A percentile compares a stretch with the other conserved stretches of the same genome.
Conservation (phyloP, 2,329 filamentous ascomycete species). For the Aspergillus sojae region DNA sequence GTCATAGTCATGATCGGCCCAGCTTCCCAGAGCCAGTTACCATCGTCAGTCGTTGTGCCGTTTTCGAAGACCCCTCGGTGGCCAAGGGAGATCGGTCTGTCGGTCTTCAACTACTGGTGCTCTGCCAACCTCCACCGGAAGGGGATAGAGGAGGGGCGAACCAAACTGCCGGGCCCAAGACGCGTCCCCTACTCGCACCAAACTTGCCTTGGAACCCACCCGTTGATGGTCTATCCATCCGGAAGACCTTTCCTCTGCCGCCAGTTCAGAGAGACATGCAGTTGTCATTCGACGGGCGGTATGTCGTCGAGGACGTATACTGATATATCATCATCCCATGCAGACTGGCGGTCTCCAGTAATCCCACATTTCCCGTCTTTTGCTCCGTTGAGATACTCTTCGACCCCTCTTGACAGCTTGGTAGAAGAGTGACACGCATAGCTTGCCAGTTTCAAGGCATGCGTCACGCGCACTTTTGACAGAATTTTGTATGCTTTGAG, state of each 20-base stretch:
- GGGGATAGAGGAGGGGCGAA: constrained; percentile 28
- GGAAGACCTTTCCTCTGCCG: constrained; percentile 21
- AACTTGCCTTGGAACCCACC: not conserved
- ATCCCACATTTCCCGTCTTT: constrained; percentile 9
- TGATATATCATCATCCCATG: constrained; percentile 31
- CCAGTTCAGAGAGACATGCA: constrained; percentile 24
- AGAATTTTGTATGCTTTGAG: not conserved
- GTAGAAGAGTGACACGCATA: not conserved
- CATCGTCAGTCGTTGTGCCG: constrained; percentile 16
- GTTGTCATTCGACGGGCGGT: constrained; percentile 20
- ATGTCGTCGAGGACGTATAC: constrained; percentile 16
- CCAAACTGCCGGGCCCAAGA: constrained; percentile 32
- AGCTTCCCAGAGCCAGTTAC: constrained; percentile 8
- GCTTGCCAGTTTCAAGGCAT: not conserved
- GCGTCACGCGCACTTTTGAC: not conserved
- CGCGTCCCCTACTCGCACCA: constrained; percentile 15
- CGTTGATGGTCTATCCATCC: constrained; percentile 13
- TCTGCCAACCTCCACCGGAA: constrained; percentile 19
- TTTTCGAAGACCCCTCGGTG: constrained; percentile 23
- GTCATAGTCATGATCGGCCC: not conserved
- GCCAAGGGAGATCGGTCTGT: constrained; percentile 10
- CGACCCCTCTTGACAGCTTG: not conserved
- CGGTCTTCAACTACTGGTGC: not conserved
- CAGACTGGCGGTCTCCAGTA: constrained; percentile 13
- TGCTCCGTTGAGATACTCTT: constrained; percentile 6